phyloP scores from a whole-genome alignment of 495 filamentous ascomycete genomes.

The Evansstolkia leycettana region DNA sequence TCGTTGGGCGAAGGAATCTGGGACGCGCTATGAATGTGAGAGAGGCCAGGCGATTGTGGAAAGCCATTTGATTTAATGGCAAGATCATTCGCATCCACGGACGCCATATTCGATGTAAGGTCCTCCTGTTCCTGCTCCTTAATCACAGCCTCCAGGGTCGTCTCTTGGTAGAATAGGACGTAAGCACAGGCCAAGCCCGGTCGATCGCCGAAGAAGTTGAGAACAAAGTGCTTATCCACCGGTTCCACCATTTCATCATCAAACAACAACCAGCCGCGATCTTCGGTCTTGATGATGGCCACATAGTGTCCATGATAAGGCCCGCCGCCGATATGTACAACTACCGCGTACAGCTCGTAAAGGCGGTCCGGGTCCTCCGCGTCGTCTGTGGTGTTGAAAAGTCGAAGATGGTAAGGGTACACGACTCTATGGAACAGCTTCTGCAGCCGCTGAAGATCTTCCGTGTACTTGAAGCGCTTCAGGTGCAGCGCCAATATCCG shows the following conservation, averaged over 20 bases:
- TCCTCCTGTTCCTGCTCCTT: constrained; percentile 75
- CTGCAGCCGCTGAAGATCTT: constrained; percentile 83
- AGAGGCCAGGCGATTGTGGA: constrained; percentile 13
- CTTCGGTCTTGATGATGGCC: constrained; percentile 92
- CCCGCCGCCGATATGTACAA: constrained; percentile 97
- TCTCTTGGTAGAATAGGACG: constrained; percentile 96
- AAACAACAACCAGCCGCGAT: constrained; percentile 90
- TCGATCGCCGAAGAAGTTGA: constrained; percentile 92
- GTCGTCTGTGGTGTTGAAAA: constrained; percentile 98
- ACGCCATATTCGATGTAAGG: constrained; percentile 33
- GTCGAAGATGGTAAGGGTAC: constrained; percentile 87
- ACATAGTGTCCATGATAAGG: constrained; percentile 98
- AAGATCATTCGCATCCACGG: constrained; percentile 42
- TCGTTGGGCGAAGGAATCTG: constrained; percentile 31
- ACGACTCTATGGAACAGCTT: constrained; percentile 96
- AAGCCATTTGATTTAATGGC: constrained; percentile 35
- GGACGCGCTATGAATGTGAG: constrained; percentile 30
- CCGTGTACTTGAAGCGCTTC: constrained; percentile 96
- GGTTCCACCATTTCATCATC: constrained; percentile 98
- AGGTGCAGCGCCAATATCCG: constrained; percentile 85
- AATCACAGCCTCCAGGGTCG: constrained; percentile 76
- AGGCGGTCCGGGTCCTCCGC: constrained; percentile 88
- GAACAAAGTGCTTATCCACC: constrained; percentile 92
- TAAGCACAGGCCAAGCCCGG: constrained; percentile 90
- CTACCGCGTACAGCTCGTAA: constrained; percentile 94